Evolutionary conservation across 441 rosid species (phyloP), one percentile per base, ranked within the genome.

Genomic region (Syzygium syzygioides): DNA sequence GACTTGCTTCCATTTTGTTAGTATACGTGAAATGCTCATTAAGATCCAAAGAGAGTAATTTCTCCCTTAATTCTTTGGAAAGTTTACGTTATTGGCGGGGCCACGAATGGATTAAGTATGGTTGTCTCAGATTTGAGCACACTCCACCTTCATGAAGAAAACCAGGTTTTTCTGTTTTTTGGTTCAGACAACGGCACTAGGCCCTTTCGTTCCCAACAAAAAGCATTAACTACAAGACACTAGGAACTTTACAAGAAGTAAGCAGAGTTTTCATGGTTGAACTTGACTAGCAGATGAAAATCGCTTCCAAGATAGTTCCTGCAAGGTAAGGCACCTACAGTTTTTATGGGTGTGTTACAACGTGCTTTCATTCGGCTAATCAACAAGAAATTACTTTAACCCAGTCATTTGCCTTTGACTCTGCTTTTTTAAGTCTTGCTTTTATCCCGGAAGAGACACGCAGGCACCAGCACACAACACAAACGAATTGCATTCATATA

Each of bases 391-490:
- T 66, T 32, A 66, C 9, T 32, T 9, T 34, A 34, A 17, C n/a
- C 0, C 28, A 0, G 9, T 20, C 80, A 19, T 37, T 37, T 37
- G 50, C 15, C 28, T 34, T 20, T 71, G 50, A 37, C 1, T 37
- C 5, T 71, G 28, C 28, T 71, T 71, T 71, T 71, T 9, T 10
- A 20, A 37, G 14, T 66, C 79, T 66, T 66, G 18, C 79, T 20
- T 66, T 66, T 17, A 34, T 66, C 25, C 1, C 14, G 25, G 14
- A 66, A 17, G 45, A 64, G 45, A 64, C 3, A 3, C 14, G 3
- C 45, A 0, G 19, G 79, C 25, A 32, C 25, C 45, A 18, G 25
- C 14, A 2, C 79, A 68, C 2, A 8, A 3, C 9, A 19, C 80
- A 3, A 11, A 34, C 45, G 10, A 4, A 71, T 71, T 37, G 28